These are phyloP conservation scores for Aspergillus sp. DNA, from an alignment of 2,329 filamentous ascomycete genomes.

Conservation along the genomic window DNA sequence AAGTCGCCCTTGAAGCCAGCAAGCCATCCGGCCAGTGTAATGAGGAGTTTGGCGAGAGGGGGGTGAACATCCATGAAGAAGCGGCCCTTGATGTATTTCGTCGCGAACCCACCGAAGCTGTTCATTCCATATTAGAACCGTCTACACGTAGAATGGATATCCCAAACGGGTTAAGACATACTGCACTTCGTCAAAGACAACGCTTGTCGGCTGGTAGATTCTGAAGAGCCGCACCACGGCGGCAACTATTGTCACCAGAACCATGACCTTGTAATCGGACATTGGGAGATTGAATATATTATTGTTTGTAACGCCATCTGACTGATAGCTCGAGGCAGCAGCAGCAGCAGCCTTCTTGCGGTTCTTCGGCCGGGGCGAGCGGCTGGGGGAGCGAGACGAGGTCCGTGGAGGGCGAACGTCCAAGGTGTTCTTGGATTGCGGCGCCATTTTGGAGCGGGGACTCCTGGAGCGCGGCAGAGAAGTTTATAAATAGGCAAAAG, in stretches of 20 bases:
- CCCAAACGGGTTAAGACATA: conserved; percentile 52
- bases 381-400: conserved; percentile 38
- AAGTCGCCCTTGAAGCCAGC: conserved; percentile 95
- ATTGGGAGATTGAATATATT: conserved; percentile 85
- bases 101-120: conserved; percentile 96
- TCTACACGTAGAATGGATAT: not conserved
- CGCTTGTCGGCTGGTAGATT: conserved; percentile 93
- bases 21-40: conserved; percentile 90
- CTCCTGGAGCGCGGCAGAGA: conserved; percentile 3
- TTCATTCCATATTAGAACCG: conserved; percentile 14
- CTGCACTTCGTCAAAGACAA: conserved; percentile 99
- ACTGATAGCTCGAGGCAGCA: conserved; percentile 44
- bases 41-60: conserved; percentile 91
- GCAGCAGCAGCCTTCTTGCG: conserved; percentile 30
- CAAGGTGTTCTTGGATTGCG: conserved; percentile 36
- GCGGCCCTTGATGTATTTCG: conserved; percentile 97
- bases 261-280: conserved; percentile 78
- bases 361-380: conserved; percentile 41
- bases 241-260: conserved; percentile 71
- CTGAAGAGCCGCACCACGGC: conserved; percentile 83
- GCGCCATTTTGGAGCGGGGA: conserved; percentile 25
- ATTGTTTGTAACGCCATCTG: conserved; percentile 70
- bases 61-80: conserved; percentile 99
- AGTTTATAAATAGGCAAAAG: conserved; percentile 14
- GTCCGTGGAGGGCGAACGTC: conserved; percentile 36